phyloP scores from a whole-genome alignment of 768 basidiomycete genomes.

The Rhizopogon vinicolor region DNA sequence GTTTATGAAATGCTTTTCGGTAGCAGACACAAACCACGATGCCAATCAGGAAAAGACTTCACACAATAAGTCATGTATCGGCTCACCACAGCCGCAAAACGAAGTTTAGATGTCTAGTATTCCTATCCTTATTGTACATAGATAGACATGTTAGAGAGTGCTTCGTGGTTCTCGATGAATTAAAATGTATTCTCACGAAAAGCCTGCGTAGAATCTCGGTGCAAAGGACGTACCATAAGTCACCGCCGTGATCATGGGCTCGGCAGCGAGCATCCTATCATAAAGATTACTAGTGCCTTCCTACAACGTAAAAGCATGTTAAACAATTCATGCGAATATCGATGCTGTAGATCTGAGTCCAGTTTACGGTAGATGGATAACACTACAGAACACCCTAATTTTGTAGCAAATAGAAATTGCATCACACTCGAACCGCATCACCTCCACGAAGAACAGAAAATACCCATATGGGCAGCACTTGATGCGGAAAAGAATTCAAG shows the following conservation, averaged over 20 bases:
- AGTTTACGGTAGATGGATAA: background rate
- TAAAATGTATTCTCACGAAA: background rate
- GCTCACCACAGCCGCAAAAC: slow-evolving; percentile 5
- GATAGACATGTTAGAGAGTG: background rate
- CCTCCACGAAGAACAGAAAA: no score
- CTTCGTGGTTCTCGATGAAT: background rate
- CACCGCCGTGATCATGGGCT: background rate
- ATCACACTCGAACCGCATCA: background rate
- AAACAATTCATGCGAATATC: background rate
- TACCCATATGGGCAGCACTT: background rate
- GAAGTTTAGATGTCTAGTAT: slow-evolving; percentile 13
- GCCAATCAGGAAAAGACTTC: slow-evolving; percentile 15
- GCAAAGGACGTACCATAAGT: no score
- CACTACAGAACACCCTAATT: background rate
- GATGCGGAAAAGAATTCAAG: background rate
- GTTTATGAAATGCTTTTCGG: slow-evolving; percentile 23
- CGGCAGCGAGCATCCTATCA: background rate
- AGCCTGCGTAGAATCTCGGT: no score
- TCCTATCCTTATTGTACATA: slow-evolving; percentile 12
- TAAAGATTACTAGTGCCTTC: background rate
- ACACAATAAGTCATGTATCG: slow-evolving; percentile 2
- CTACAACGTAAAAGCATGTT: background rate
- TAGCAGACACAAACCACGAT: slow-evolving; percentile 14
- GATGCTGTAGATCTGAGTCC: background rate
- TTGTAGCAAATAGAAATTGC: background rate